A percentile compares a stretch with the other conserved stretches of the same genome.
phyloP scores from a whole-genome alignment of 2,329 filamentous ascomycete species.

The Talaromyces albobiverticillius region DNA sequence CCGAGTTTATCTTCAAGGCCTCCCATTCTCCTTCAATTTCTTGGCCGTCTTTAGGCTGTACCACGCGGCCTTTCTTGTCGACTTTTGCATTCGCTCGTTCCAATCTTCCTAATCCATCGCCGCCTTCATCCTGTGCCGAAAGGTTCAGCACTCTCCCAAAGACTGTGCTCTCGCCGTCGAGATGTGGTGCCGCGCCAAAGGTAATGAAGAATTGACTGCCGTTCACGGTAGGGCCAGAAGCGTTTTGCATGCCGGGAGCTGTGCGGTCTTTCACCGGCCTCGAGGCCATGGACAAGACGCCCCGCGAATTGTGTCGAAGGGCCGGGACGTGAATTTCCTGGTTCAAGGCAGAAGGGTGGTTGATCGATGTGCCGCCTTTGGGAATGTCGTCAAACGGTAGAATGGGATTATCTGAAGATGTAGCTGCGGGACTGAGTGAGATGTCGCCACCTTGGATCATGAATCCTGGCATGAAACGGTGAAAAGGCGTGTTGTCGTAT shows the following conservation, averaged over 20 bases:
- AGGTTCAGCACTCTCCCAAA: constrained; percentile 59
- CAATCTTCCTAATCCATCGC: constrained; percentile 46
- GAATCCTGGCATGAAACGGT: constrained; percentile 62
- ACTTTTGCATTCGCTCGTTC: constrained; percentile 60
- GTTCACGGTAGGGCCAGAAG: constrained; percentile 43
- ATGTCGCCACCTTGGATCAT: constrained; percentile 62
- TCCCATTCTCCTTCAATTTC: constrained; percentile 41
- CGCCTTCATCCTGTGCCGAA: constrained; percentile 43
- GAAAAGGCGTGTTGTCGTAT: constrained; percentile 62
- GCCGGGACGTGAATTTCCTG: constrained; percentile 61
- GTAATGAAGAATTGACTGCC: constrained; percentile 65
- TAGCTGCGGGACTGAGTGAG: constrained; percentile 43
- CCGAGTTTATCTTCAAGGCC: constrained; percentile 52
- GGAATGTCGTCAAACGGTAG: constrained; percentile 46
- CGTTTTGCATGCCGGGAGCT: constrained; percentile 46
- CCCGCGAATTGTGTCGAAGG: constrained; percentile 55
- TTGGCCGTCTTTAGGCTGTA: constrained; percentile 40
- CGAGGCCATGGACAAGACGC: constrained; percentile 59
- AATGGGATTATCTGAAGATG: constrained; percentile 39
- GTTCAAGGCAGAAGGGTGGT: constrained; percentile 51
- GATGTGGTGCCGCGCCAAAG: constrained; percentile 59
- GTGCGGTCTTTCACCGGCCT: constrained; percentile 44
- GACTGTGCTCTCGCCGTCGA: constrained; percentile 66
- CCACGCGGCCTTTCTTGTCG: constrained; percentile 61
- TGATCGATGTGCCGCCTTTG: constrained; percentile 58